Evolutionary conservation across 2,329 filamentous ascomycete species (phyloP).

Genomic region (Gnomoniopsis sp.): DNA sequence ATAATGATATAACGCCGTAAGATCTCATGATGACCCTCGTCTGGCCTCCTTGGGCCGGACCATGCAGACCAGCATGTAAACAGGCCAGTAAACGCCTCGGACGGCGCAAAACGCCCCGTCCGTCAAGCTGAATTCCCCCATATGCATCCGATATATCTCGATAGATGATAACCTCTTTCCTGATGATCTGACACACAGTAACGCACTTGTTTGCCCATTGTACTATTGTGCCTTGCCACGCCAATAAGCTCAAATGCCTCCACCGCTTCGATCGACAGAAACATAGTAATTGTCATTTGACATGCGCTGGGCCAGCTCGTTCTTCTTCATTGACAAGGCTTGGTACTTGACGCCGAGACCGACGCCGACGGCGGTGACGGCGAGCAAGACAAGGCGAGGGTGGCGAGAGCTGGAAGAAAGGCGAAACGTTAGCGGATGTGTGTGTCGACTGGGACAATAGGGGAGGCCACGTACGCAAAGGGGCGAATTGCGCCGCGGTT

Average conservation of each 20-base stretch:
- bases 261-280: constrained; percentile 50
- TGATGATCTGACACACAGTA: too few relatives aligned
- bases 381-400: constrained; percentile 33
- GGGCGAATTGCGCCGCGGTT: constrained; percentile 14
- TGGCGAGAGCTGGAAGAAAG: constrained; percentile 30
- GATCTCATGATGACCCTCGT: too few relatives aligned
- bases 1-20: too few relatives aligned
- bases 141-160: too few relatives aligned
- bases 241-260: constrained; percentile 40
- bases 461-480: constrained; percentile 16
- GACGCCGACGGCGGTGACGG: constrained; percentile 28
- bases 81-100: too few relatives aligned
- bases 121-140: too few relatives aligned
- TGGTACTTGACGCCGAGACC: constrained; percentile 32
- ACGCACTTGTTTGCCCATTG: too few relatives aligned
- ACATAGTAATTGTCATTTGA: constrained; percentile 40
- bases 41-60: too few relatives aligned
- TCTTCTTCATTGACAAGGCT: constrained; percentile 33
- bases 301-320: constrained; percentile 41
- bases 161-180: too few relatives aligned
- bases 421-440: constrained; percentile 4
- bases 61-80: too few relatives aligned
- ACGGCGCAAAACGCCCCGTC: too few relatives aligned
- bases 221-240: too few relatives aligned
- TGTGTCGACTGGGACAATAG: not conserved